These are phyloP conservation scores for Infundibulicybe gibba DNA, from an alignment of 768 basidiomycete genomes.

Conservation along the genomic window DNA sequence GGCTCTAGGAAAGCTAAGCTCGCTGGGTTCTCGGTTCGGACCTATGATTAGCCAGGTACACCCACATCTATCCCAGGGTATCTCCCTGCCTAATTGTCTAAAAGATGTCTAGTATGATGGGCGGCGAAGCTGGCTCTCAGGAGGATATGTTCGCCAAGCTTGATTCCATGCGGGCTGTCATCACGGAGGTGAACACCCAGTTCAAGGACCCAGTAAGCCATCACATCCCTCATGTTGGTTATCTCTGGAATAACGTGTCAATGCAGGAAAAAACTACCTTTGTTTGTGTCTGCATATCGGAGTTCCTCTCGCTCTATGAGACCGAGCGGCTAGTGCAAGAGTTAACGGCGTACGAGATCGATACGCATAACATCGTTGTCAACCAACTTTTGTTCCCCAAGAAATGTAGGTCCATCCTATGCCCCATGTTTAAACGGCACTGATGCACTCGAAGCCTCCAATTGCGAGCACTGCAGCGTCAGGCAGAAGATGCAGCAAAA, in stretches of 20 bases:
- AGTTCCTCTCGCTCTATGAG: conserved; percentile 97
- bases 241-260: neutral
- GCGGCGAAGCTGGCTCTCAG: conserved; percentile 83
- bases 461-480: conserved; percentile 94
- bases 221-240: neutral
- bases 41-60: conserved; percentile 89
- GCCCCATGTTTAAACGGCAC: neutral
- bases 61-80: neutral
- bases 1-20: conserved; percentile 90
- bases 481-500: conserved; percentile 98
- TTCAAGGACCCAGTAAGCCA: conserved; percentile 93
- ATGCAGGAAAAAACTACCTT: conserved; percentile 95
- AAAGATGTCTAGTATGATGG: conserved; percentile 96
- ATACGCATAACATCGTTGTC: conserved; percentile 98
- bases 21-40: conserved; percentile 91
- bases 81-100: neutral
- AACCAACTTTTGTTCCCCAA: conserved; percentile 97
- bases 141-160: conserved; percentile 99
- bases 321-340: conserved; percentile 98
- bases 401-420: conserved; percentile 50
- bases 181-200: conserved; percentile 98
- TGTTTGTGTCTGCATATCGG: conserved; percentile 97
- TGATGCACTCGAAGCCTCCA: conserved; percentile 53
- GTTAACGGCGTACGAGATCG: conserved; percentile 90
- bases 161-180: conserved; percentile 94